These are phyloP conservation scores for Lentinula aciculospora DNA, from an alignment of 768 basidiomycete genomes.

Conservation along the genomic window DNA sequence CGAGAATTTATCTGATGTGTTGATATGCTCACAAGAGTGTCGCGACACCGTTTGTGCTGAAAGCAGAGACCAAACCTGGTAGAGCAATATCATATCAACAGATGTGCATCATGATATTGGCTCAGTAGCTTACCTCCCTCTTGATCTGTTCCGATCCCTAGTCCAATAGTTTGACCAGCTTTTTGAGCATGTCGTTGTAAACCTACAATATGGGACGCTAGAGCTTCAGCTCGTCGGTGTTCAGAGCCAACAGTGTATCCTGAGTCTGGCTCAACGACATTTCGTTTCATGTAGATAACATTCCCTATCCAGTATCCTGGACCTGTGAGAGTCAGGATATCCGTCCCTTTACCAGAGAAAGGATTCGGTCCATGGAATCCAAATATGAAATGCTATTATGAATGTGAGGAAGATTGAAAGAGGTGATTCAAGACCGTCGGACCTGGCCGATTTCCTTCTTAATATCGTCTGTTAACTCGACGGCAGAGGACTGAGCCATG, in stretches of 20 bases:
- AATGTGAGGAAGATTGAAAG: neutral
- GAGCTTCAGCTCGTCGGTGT: neutral
- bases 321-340: conserved; percentile 50
- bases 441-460: conserved; percentile 45
- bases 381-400: conserved; percentile 60
- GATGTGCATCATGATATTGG: too few relatives aligned
- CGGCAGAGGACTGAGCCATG: neutral
- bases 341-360: conserved; percentile 34
- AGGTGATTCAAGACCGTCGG: neutral
- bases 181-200: conserved; percentile 53
- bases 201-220: conserved; percentile 32
- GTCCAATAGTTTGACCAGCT: conserved; percentile 47
- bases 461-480: conserved; percentile 25
- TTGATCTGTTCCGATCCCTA: conserved; percentile 70
- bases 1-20: neutral
- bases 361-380: conserved; percentile 50
- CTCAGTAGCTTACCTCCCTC: conserved; percentile 76
- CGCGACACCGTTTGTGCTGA: conserved; percentile 49
- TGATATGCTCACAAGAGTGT: conserved; percentile 56
- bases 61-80: conserved; percentile 64
- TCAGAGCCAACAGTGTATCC: neutral
- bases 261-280: conserved; percentile 51
- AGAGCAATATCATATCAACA: neutral
- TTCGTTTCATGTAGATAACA: conserved; percentile 67
- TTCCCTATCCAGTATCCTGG: conserved; percentile 58